phyloP scores from a whole-genome alignment of 495 filamentous ascomycete genomes.

The Cercophora samala region DNA sequence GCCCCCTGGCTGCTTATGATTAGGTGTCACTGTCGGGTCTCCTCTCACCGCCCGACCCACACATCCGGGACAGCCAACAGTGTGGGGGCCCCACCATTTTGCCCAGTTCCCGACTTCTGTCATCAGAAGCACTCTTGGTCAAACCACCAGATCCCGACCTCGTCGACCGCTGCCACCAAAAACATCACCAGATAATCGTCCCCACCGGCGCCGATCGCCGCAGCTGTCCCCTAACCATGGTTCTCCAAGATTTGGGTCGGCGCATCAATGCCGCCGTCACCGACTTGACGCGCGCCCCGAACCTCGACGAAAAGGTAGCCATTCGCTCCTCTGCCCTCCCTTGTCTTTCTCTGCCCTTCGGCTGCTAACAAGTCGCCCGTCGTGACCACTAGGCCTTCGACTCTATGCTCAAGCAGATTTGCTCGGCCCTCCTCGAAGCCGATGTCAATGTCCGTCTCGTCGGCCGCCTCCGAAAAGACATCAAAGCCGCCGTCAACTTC shows the following conservation, averaged over 20 bases:
- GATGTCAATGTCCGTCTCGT: constrained; percentile 98
- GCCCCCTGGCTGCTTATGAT: too few relatives aligned
- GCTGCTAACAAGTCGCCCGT: constrained; percentile 10
- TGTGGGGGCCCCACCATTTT: neutral
- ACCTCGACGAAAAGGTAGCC: constrained; percentile 89
- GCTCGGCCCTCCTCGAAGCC: constrained; percentile 86
- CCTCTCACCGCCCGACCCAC: neutral
- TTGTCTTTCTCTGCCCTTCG: neutral
- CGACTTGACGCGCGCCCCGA: constrained; percentile 85
- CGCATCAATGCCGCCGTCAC: constrained; percentile 96
- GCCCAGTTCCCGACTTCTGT: neutral
- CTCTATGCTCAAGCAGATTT: constrained; percentile 96
- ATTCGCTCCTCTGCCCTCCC: neutral
- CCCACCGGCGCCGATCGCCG: neutral
- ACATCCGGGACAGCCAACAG: neutral
- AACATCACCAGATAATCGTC: neutral
- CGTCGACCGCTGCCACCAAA: neutral
- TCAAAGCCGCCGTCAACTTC: constrained; percentile 87
- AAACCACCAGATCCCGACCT: neutral
- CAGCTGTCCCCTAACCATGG: constrained; percentile 56
- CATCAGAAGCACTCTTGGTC: neutral
- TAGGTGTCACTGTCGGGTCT: too few relatives aligned
- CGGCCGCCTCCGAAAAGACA: constrained; percentile 84
- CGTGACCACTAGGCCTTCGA: constrained; percentile 75
- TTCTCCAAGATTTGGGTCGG: constrained; percentile 96